Conservation (phyloP, 805 yeast species). For the Candida lessepsii region DNA sequence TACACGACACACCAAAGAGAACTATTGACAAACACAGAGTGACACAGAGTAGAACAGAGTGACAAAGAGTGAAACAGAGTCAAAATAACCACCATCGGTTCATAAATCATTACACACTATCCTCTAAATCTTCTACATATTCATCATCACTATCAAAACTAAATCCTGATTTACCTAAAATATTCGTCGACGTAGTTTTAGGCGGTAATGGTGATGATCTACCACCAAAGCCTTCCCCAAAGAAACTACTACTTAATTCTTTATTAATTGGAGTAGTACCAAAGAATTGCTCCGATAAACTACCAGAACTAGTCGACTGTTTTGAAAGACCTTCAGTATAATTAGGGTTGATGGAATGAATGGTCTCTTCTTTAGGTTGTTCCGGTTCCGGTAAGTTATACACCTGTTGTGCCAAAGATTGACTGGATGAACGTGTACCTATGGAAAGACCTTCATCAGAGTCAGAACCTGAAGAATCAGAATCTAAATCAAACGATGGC, state of each 20-base stretch:
- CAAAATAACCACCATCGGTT: no score
- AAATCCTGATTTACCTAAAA: slow-evolving; percentile 20
- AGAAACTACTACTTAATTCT: slow-evolving; percentile 11
- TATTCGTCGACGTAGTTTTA: slow-evolving; percentile 42
- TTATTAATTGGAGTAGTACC: slow-evolving; percentile 20
- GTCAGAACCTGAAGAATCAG: slow-evolving; percentile 23
- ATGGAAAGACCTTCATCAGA: slow-evolving; percentile 39
- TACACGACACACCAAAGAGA: not conserved
- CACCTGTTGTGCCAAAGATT: slow-evolving; percentile 43
- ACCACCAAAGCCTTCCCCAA: slow-evolving; percentile 7
- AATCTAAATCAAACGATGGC: slow-evolving; percentile 1
- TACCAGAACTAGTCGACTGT: slow-evolving; percentile 41
- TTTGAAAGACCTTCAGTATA: slow-evolving; percentile 36
- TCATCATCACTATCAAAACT: slow-evolving; percentile 34
- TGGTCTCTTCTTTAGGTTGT: slow-evolving; percentile 16
- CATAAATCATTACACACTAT: slow-evolving; percentile 6
- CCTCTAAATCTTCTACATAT: slow-evolving; percentile 19
- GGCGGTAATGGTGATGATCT: slow-evolving; percentile 44
- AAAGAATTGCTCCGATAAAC: slow-evolving; percentile 39
- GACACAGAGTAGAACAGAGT: not conserved
- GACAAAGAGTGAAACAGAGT: no score
- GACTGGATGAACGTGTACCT: slow-evolving; percentile 39
- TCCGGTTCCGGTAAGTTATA: slow-evolving; percentile 22
- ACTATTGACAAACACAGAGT: not conserved
- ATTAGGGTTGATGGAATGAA: slow-evolving; percentile 31